Evolutionary conservation across 495 filamentous ascomycete genomes (phyloP), one percentile per base, ranked within the genome.

Genomic region (Bryoglossum gracile): DNA sequence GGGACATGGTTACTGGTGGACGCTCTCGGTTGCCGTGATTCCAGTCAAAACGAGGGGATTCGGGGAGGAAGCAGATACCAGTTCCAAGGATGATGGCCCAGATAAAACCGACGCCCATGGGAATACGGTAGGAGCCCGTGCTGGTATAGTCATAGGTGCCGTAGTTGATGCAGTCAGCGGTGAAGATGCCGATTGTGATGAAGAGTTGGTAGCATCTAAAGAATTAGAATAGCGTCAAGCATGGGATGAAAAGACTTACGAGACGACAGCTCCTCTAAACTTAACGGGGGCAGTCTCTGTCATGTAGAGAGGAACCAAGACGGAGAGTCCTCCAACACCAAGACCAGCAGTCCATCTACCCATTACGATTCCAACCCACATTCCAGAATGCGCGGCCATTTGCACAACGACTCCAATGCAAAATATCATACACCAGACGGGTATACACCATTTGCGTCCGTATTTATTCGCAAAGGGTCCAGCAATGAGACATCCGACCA

Each of bases 101-200:
- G 51, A 85, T 74, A 58, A 86, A 87, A 16, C 84, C 80, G 36
- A 94, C 69, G 22, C 83, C 88, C 76, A 86, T 90, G 48, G 86
- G 80, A 47, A 94, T 85, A 38, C 84, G 74, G 82, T 87, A 94
- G 13, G 82, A 80, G 17, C 72, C 76, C 22, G 81, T 80, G 44
- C 58, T 64, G 17, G 50, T 25, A 34, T 62, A 64, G 39, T 66
- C 66, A 18, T 77, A 58, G 22, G 87, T 89, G 43, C 86, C 88
- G 61, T 72, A 92, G 65, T 92, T 89, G 71, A 92, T 75, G 63
- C 84, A 80, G 65, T 87, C 80, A 51, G 86, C 84, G 37, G 81
- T 76, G 68, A 88, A 87, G 66, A 91, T 92, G 54, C 87, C 87
- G 48, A 89, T 73, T 23, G 88, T 88, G 63, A 92, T 86, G 68